These are phyloP conservation scores for Ormosia emarginata DNA, from an alignment of 306 rosid species.

Conservation along the genomic window DNA sequence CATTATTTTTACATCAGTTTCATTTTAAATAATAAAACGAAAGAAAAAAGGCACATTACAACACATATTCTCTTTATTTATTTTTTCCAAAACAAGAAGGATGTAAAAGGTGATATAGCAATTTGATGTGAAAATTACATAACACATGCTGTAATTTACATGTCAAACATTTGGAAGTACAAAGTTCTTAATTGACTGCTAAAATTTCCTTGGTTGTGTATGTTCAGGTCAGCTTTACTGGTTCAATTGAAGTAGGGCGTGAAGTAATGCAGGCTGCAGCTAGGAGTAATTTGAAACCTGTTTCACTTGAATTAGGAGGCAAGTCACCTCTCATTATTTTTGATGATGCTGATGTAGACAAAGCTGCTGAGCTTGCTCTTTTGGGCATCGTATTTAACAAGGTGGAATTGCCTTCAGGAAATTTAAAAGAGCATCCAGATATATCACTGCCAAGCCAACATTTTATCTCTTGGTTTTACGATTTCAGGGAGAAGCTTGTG, in stretches of 20 bases:
- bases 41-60: no score
- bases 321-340: constrained; percentile 81
- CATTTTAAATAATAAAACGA: no score
- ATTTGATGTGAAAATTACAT: no score
- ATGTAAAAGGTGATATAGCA: no score
- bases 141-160: no score
- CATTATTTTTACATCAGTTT: no score
- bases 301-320: constrained; percentile 82
- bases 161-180: neutral
- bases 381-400: constrained; percentile 56
- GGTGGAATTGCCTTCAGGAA: constrained; percentile 30
- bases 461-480: neutral
- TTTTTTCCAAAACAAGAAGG: no score
- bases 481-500: constrained; percentile 68
- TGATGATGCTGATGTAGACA: constrained; percentile 74
- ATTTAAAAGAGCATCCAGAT: neutral
- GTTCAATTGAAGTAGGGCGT: constrained; percentile 69
- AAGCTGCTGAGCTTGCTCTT: constrained; percentile 68
- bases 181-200: neutral
- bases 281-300: constrained; percentile 63
- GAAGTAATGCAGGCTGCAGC: constrained; percentile 77
- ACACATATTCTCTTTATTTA: no score
- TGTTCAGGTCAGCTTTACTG: constrained; percentile 73
- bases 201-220: neutral
- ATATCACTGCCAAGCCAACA: neutral